Evolutionary conservation across 306 rosid species (phyloP).

Genomic region (Abrus precatorius): DNA sequence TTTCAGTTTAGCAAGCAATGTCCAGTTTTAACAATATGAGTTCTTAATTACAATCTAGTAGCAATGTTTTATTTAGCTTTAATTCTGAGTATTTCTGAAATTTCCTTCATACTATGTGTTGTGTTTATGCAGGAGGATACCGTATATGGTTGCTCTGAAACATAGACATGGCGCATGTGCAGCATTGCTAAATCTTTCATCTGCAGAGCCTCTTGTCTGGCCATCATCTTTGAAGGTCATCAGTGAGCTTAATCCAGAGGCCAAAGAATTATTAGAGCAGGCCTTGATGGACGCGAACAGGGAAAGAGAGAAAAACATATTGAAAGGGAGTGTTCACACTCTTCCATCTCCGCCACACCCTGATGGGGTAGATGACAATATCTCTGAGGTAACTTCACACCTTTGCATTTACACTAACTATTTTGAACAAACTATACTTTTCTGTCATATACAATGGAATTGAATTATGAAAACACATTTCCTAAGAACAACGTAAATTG

Average conservation of each 20-base stretch:
- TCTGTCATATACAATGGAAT: constrained; percentile 4
- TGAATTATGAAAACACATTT: neutral
- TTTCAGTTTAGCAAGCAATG: neutral
- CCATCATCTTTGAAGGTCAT: constrained; percentile 95
- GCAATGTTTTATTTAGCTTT: neutral
- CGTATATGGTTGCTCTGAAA: constrained; percentile 84
- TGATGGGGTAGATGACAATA: constrained; percentile 65
- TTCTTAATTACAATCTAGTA: neutral
- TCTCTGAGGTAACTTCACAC: constrained; percentile 75
- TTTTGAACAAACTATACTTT: constrained; percentile 19
- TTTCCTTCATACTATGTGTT: constrained; percentile 20
- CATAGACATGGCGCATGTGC: constrained; percentile 83
- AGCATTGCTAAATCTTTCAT: constrained; percentile 85
- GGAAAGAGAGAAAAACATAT: constrained; percentile 87
- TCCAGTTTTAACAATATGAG: neutral
- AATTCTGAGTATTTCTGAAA: constrained; percentile 14
- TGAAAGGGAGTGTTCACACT: constrained; percentile 71
- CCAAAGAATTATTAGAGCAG: constrained; percentile 79
- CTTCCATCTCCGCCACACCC: constrained; percentile 76
- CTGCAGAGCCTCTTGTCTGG: constrained; percentile 99
- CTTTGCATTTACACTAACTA: neutral
- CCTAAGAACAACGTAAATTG: neutral
- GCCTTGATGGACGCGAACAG: constrained; percentile 88
- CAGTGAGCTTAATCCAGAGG: constrained; percentile 87
- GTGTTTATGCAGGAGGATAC: constrained; percentile 79